Evolutionary conservation across 371 early-diverging fungal genomes (phyloP).

Genomic region (Mucor piriformis): DNA sequence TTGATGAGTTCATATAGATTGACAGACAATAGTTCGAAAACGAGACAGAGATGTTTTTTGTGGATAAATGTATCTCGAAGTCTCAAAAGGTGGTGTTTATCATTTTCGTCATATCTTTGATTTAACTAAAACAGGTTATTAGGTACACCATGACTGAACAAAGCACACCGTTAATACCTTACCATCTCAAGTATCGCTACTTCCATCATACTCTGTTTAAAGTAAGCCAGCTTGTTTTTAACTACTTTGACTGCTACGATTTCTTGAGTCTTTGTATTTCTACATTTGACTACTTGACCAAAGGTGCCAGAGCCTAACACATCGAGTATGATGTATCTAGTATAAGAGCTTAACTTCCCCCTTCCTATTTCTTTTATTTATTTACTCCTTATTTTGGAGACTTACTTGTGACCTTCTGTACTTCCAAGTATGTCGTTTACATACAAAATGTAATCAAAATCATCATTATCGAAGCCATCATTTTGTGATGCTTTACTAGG

Average conservation of each 20-base stretch:
- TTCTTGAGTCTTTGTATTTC: slow-evolving; percentile 82
- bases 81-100: slow-evolving; percentile 85
- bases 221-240: slow-evolving; percentile 95
- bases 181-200: slow-evolving; percentile 88
- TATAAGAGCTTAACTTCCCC: too few relatives aligned
- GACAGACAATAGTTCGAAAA: slow-evolving; percentile 93
- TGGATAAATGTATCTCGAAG: slow-evolving; percentile 94
- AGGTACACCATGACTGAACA: too few relatives aligned
- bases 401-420: slow-evolving; percentile 81
- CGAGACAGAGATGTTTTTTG: slow-evolving; percentile 93
- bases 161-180: too few relatives aligned
- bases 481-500: slow-evolving; percentile 90
- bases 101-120: slow-evolving; percentile 77
- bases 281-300: slow-evolving; percentile 97
- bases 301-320: slow-evolving; percentile 98
- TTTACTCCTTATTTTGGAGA: neutral
- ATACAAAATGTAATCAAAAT: slow-evolving; percentile 94
- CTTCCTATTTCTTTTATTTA: neutral
- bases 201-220: slow-evolving; percentile 96
- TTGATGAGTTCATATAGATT: slow-evolving; percentile 98
- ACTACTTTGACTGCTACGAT: slow-evolving; percentile 96
- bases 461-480: slow-evolving; percentile 94
- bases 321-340: slow-evolving; percentile 84
- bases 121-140: slow-evolving; percentile 63
- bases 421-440: slow-evolving; percentile 90